Evolutionary conservation across 306 rosid species (phyloP).

Genomic region (Castanea crenata): DNA sequence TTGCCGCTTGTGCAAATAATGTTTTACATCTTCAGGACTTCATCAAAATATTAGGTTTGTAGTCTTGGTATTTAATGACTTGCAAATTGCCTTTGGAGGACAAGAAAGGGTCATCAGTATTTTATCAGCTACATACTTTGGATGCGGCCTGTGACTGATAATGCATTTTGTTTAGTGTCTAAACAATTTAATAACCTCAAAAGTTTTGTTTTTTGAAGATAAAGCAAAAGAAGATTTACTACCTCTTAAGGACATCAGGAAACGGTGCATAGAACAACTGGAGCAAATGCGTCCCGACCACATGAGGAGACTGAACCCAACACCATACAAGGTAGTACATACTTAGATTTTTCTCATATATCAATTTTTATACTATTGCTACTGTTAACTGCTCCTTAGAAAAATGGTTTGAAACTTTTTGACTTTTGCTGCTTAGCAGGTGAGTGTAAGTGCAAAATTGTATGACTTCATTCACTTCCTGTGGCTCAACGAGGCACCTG

Average conservation of each 20-base stretch:
- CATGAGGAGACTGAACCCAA: conserved; percentile 97
- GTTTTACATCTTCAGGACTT: neutral
- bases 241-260: conserved; percentile 64
- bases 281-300: conserved; percentile 92
- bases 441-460: conserved; percentile 80
- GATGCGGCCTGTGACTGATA: conserved; percentile 17
- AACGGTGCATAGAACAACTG: conserved; percentile 79
- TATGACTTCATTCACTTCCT: conserved; percentile 90
- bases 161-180: neutral
- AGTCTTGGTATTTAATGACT: neutral
- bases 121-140: conserved; percentile 8
- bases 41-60: too few relatives aligned
- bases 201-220: conserved; percentile 40
- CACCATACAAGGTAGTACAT: conserved; percentile 80
- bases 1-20: neutral
- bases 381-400: neutral
- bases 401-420: neutral
- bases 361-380: neutral
- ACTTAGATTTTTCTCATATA: neutral
- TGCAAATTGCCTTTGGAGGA: neutral
- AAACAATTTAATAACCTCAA: conserved; percentile 3
- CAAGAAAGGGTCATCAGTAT: conserved; percentile 4
- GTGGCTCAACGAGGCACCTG: conserved; percentile 98
- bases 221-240: conserved; percentile 61
- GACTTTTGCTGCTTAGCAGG: conserved; percentile 37